A percentile compares a stretch with the other conserved stretches of the same genome.
These are phyloP conservation scores for Tylopilus rubrobrunneus DNA, from an alignment of 768 basidiomycete genomes.

Conservation along the genomic window DNA sequence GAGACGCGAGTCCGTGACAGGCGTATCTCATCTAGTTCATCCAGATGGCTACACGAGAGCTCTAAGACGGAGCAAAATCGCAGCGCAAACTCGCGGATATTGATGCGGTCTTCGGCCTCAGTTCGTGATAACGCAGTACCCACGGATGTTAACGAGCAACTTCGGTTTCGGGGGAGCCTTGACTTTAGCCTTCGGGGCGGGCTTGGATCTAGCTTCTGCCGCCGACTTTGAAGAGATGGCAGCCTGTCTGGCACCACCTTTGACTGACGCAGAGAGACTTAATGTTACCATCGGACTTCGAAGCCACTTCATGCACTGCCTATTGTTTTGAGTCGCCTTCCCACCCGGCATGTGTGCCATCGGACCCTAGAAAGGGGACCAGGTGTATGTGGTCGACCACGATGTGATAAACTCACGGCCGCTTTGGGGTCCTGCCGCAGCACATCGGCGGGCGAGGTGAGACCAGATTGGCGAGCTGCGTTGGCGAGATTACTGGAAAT, in stretches of 20 bases:
- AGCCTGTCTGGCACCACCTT: conserved; percentile 6
- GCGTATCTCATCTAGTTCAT: conserved; percentile 60
- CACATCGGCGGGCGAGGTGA: conserved; percentile 36
- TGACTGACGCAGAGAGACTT: conserved; percentile 10
- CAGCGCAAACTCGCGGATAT: conserved; percentile 71
- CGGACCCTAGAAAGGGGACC: conserved; percentile 20
- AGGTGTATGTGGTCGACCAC: conserved; percentile 5
- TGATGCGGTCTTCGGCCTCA: conserved; percentile 57
- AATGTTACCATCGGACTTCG: conserved; percentile 1
- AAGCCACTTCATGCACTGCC: not conserved
- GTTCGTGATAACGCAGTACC: conserved; percentile 39
- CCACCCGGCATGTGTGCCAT: conserved; percentile 25
- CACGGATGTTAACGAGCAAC: conserved; percentile 40
- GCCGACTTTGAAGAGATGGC: conserved; percentile 9
- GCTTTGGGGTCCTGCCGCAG: conserved; percentile 32
- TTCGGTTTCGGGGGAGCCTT: conserved; percentile 32
- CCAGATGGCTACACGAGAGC: conserved; percentile 47
- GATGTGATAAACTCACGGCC: conserved; percentile 20
- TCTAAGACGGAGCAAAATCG: conserved; percentile 57
- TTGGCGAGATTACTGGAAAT: conserved; percentile 37
- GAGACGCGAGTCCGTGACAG: conserved; percentile 28
- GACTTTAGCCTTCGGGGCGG: conserved; percentile 18
- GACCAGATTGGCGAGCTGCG: conserved; percentile 36
- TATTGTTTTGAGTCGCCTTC: conserved; percentile 12
- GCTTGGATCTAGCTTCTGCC: conserved; percentile 14